Percentiles rank a stretch among this genome's conserved stretches.
Conservation (phyloP, 371 early-diverging fungal genomes). For the Mucor velutinosus region DNA sequence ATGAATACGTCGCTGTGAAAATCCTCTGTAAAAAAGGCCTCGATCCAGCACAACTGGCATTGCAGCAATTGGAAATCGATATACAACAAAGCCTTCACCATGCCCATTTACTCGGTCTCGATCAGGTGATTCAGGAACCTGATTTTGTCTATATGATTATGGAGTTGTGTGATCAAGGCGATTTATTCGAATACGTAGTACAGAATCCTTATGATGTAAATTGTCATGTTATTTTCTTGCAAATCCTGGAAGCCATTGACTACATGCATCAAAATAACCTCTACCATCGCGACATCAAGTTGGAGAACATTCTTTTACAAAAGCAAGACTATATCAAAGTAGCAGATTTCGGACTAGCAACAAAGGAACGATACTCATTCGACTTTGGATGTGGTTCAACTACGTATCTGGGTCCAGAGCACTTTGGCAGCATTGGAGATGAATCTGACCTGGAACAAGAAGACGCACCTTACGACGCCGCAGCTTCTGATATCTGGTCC, state of each 20-base stretch:
- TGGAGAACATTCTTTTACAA: conserved; percentile 75
- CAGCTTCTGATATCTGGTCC: conserved; percentile 79
- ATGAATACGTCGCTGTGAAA: conserved; percentile 66
- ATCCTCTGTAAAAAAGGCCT: conserved; percentile 69
- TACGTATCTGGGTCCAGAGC: conserved; percentile 66
- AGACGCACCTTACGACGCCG: conserved; percentile 55
- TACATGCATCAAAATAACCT: conserved; percentile 56
- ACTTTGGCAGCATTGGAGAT: conserved; percentile 47
- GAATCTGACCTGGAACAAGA: conserved; percentile 7
- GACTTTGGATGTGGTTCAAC: conserved; percentile 83
- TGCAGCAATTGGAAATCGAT: conserved; percentile 75
- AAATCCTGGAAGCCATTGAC: conserved; percentile 58
- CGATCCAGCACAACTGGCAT: conserved; percentile 54
- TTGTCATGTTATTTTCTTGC: conserved; percentile 45
- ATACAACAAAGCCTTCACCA: conserved; percentile 70
- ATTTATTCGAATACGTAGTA: conserved; percentile 59
- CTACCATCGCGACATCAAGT: conserved; percentile 78
- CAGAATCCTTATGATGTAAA: conserved; percentile 37
- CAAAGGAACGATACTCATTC: conserved; percentile 62
- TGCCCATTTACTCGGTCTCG: conserved; percentile 61
- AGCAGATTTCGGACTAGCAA: conserved; percentile 85
- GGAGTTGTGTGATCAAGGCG: conserved; percentile 64
- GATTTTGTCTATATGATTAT: conserved; percentile 55
- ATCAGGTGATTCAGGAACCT: conserved; percentile 50
- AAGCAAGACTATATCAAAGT: conserved; percentile 59